A percentile compares a stretch with the other conserved stretches of the same genome.
Evolutionary conservation across 306 rosid species (phyloP).

Genomic region (Cicer judaicum): DNA sequence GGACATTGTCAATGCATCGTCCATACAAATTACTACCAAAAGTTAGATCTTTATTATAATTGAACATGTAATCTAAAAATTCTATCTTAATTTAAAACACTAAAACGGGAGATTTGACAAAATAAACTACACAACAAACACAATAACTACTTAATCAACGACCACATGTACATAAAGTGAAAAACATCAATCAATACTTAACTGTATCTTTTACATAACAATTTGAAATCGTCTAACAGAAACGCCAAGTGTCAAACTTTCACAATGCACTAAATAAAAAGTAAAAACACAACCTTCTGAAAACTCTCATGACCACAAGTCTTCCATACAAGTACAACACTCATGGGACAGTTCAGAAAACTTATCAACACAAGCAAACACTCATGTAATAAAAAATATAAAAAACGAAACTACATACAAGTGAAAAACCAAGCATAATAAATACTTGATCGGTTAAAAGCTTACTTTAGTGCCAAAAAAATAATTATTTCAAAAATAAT

Average conservation of each 20-base stretch:
- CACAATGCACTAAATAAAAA: constrained; percentile 33
- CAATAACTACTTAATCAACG: background rate
- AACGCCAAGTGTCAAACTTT: constrained; percentile 26
- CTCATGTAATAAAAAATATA: background rate
- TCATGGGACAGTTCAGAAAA: background rate
- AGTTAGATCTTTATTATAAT: background rate
- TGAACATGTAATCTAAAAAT: constrained; percentile 3
- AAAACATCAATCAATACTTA: background rate
- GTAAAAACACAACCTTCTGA: constrained; percentile 1
- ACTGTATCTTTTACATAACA: background rate
- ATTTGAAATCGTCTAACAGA: background rate
- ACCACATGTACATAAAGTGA: background rate
- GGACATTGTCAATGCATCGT: background rate
- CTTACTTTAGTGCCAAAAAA: background rate
- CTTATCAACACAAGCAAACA: background rate
- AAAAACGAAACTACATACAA: constrained; percentile 15
- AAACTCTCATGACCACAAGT: constrained; percentile 32
- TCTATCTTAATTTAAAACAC: background rate
- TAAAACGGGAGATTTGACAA: background rate
- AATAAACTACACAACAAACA: constrained; percentile 4
- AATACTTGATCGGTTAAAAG: background rate
- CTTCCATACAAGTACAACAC: constrained; percentile 4
- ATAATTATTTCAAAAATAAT: background rate
- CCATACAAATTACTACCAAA: background rate
- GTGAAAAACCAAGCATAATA: background rate